phyloP scores from a whole-genome alignment of 345 rosid species.

The Linum lewisii region DNA sequence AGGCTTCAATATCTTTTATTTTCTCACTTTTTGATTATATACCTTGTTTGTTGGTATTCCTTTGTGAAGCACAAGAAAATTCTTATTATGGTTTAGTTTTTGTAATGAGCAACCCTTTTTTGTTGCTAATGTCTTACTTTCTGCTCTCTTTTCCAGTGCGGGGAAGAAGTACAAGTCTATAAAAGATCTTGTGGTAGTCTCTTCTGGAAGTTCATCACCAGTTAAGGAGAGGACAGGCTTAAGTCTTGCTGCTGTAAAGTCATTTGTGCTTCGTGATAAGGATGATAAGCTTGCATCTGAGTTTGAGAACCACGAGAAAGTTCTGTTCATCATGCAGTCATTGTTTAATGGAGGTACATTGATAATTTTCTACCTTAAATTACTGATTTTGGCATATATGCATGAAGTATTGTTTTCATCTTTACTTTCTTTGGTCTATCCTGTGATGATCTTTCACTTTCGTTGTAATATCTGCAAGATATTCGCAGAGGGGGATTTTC shows the following conservation, averaged over 20 bases:
- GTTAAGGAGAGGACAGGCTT: slow-evolving; percentile 64
- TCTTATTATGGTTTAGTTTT: background rate
- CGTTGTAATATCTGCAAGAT: slow-evolving; percentile 66
- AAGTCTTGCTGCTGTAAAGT: slow-evolving; percentile 83
- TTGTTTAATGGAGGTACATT: slow-evolving; percentile 68
- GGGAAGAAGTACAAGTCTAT: slow-evolving; percentile 61
- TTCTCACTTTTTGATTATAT: slow-evolving; percentile 4
- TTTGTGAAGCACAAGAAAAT: background rate
- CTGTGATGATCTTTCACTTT: slow-evolving; percentile 46
- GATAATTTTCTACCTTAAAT: slow-evolving; percentile 11
- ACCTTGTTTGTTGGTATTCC: background rate
- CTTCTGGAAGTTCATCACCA: slow-evolving; percentile 77
- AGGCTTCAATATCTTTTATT: background rate
- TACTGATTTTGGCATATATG: background rate
- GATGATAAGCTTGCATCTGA: slow-evolving; percentile 57
- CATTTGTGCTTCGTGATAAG: slow-evolving; percentile 84
- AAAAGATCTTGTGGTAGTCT: slow-evolving; percentile 57
- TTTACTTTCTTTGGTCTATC: slow-evolving; percentile 15
- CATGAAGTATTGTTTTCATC: background rate
- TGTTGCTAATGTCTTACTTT: slow-evolving; percentile 9
- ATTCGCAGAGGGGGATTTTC: slow-evolving; percentile 72
- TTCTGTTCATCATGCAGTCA: slow-evolving; percentile 37
- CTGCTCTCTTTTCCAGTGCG: slow-evolving; percentile 33
- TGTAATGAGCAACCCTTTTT: background rate
- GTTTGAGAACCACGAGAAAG: slow-evolving; percentile 59